Evolutionary conservation across 441 rosid species (phyloP).

Genomic region (Euphorbia corollata): DNA sequence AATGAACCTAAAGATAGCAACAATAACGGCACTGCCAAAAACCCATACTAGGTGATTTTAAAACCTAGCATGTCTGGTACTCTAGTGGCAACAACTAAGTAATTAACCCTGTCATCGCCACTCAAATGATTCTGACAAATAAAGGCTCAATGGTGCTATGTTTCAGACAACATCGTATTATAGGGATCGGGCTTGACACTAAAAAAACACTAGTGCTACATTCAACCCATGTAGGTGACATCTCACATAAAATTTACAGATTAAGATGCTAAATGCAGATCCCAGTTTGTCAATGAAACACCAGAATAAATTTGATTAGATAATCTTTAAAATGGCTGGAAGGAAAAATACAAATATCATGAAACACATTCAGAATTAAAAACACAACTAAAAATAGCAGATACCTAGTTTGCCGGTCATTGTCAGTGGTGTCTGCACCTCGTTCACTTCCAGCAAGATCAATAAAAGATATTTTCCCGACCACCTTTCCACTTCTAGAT

Average conservation of each 20-base stretch:
- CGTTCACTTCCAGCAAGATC: slow-evolving; percentile 99
- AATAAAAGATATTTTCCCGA: slow-evolving; percentile 95
- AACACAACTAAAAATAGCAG: background rate
- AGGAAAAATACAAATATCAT: background rate
- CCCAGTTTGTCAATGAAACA: background rate
- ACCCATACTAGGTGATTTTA: background rate
- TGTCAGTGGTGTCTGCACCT: slow-evolving; percentile 98
- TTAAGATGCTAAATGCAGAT: background rate
- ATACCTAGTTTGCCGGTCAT: slow-evolving; percentile 93
- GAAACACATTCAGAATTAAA: background rate
- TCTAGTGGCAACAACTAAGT: background rate
- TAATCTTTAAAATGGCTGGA: background rate
- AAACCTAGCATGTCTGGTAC: background rate
- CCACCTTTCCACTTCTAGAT: slow-evolving; percentile 63
- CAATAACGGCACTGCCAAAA: background rate
- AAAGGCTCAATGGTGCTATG: background rate
- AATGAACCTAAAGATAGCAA: background rate
- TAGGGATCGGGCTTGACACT: background rate
- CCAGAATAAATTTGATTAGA: background rate
- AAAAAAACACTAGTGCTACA: too few species aligned
- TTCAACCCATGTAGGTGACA: too few species aligned
- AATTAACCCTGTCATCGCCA: background rate
- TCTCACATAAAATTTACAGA: background rate
- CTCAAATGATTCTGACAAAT: background rate
- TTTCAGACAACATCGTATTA: background rate